Base-by-base conservation (phyloP, 768 basidiomycete species). In the Lactarius evosmus region DNA sequence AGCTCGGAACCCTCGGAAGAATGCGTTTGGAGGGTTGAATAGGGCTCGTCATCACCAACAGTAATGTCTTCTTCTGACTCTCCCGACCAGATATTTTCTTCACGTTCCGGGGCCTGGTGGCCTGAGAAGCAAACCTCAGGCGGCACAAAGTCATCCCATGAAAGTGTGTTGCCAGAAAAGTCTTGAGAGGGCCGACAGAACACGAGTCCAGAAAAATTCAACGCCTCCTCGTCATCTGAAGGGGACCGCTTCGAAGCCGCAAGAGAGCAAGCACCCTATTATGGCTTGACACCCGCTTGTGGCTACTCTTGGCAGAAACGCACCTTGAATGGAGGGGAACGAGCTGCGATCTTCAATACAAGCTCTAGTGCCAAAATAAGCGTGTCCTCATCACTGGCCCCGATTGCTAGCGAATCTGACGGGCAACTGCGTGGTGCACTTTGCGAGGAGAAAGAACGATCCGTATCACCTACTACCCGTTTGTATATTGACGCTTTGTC, bases 281-380 rank as follows among this genome's bases (percentile, higher is more conserved):
- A 41, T 22, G 14, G n/a, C 49, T n/a, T 51, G 46, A 52, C 33
- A 57, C 14, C n/a, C 3, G 32, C 46, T 33, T 34, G 30, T 2
- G 29, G 19, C n/a, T 8, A 34, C 25, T 44, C 51, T 19, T 38
- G 17, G 8, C 17, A 40, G 22, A 51, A 50, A 56, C 38, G 25
- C n/a, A 65, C 64, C 33, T 61, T 65, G 16, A 65, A 61, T 52
- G 49, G 40, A 46, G 54, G 60, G 22, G 64, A 25, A 14, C 64
- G 64, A 52, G 64, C 29, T 3, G 64, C 38, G 25, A 52, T 29
- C 50, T 57, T 65, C 49, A 65, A n/a, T 22, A 65, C 46, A 34
- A 67, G 40, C 41, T 65, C 62, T 46, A 65, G 56, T 40, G 66
- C 66, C 55, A 44, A 60, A 59, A 60, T 19, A n/a, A 67, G 58